Evolutionary conservation across 176 grass and related monocot genomes (phyloP).

Genomic region (Bonia amplexicaulis): DNA sequence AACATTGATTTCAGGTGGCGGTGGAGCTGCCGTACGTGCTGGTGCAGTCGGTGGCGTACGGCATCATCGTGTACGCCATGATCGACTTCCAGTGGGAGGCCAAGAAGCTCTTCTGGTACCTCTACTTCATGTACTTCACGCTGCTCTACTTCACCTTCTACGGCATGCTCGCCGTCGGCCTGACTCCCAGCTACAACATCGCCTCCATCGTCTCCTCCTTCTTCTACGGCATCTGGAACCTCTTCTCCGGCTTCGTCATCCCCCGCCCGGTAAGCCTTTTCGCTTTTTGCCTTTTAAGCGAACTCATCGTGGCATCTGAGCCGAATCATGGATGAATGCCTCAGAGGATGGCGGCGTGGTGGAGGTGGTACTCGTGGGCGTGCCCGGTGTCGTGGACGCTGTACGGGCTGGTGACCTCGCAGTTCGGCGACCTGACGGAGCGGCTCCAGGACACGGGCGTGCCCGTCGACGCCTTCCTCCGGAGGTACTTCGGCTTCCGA

Average conservation of each 20-base stretch:
- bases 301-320: background rate
- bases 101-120: slow-evolving; percentile 58
- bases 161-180: slow-evolving; percentile 49
- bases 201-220: slow-evolving; percentile 49
- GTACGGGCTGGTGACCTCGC: slow-evolving; percentile 47
- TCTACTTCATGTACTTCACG: slow-evolving; percentile 70
- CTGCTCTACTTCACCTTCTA: slow-evolving; percentile 62
- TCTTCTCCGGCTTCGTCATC: slow-evolving; percentile 63
- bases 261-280: slow-evolving; percentile 30
- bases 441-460: background rate
- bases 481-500: slow-evolving; percentile 39
- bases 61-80: slow-evolving; percentile 48
- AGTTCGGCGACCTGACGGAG: slow-evolving; percentile 46
- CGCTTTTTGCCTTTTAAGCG: background rate
- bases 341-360: slow-evolving; percentile 52
- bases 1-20: background rate
- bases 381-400: slow-evolving; percentile 54
- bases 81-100: slow-evolving; percentile 49
- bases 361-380: slow-evolving; percentile 56
- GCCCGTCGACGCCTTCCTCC: slow-evolving; percentile 24
- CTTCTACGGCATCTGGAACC: slow-evolving; percentile 59
- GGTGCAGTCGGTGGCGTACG: slow-evolving; percentile 45
- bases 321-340: background rate
- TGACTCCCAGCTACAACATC: slow-evolving; percentile 53
- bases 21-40: slow-evolving; percentile 52